phyloP scores from a whole-genome alignment of 2,329 filamentous ascomycete species.

The Fusarium luffae region DNA sequence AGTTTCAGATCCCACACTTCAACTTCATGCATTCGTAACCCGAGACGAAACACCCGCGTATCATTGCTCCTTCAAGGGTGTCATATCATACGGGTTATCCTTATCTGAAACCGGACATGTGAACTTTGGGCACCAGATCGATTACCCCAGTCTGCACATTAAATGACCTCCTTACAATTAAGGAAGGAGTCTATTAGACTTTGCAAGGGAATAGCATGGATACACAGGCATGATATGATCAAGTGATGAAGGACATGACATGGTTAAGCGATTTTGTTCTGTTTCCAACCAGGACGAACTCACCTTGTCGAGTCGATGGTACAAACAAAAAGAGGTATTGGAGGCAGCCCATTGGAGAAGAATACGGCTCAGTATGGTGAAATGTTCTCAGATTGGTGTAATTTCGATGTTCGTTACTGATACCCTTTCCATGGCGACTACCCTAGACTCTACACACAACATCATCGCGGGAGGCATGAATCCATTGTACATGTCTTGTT shows the following conservation, averaged over 20 bases:
- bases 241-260: background rate
- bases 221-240: background rate
- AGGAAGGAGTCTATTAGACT: background rate
- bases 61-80: slow-evolving; percentile 3
- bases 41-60: slow-evolving; percentile 17
- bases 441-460: background rate
- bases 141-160: background rate
- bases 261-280: background rate
- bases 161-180: background rate
- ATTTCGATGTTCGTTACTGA: background rate
- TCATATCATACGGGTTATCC: background rate
- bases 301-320: background rate
- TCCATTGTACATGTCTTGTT: background rate
- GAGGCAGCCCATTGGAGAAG: background rate
- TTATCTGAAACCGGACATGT: slow-evolving; percentile 13
- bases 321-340: background rate
- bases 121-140: background rate
- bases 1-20: slow-evolving; percentile 3
- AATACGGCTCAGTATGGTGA: background rate
- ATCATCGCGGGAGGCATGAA: rapidly evolving
- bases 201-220: background rate
- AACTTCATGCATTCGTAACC: slow-evolving; percentile 12
- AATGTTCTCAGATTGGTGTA: background rate
- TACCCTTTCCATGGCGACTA: background rate
- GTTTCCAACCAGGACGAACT: background rate